Base-by-base conservation (phyloP, 768 basidiomycete species). In the Leccinum sublutescens region DNA sequence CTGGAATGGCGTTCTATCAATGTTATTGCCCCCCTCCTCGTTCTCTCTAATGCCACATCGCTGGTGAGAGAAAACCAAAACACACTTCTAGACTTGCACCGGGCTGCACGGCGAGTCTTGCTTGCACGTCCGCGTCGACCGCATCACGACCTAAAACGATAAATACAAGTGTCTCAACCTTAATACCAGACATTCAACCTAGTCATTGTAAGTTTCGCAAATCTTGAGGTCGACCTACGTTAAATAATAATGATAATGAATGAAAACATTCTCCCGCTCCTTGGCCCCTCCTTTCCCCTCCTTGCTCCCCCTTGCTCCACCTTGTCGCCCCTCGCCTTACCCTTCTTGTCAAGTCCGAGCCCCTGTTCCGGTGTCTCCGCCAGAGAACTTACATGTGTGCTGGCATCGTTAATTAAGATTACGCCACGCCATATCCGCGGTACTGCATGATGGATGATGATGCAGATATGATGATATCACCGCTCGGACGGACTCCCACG, bases 21-120 rank as follows among this genome's bases (percentile, higher is more conserved):
- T 45, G 38, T 17, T 52, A 54, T 50, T 48, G 9, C 36, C 21
- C 49, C n/a, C n/a, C n/a, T n/a, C n/a, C 29, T 31, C 50, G 29
- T 19, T 52, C 33, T 52, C 62, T 57, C 57, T 59, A 60, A 60
- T n/a, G 25, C 65, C 58, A 58, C 57, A 40, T 62, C 65, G 36
- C 60, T 57, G 57, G 58, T 58, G 59, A 50, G n/a, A 57, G 43
- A 56, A 21, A 7, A 36, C 17, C 15, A 14, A 49, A 48, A 49
- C 48, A 15, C 23, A 17, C 8, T 14, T 48, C 21, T 23, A 9
- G 7, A 49, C 10, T 45, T 45, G 43, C 43, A 45, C 43, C 43
- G 43, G 19, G 40, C 10, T 2, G 1, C n/a, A 14, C 43, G 43
- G 43, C 5, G 33, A 36, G n/a, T 11, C 23, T 29, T 11, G 29